phyloP scores from a whole-genome alignment of 768 basidiomycete genomes.

The Astraeus odoratus region DNA sequence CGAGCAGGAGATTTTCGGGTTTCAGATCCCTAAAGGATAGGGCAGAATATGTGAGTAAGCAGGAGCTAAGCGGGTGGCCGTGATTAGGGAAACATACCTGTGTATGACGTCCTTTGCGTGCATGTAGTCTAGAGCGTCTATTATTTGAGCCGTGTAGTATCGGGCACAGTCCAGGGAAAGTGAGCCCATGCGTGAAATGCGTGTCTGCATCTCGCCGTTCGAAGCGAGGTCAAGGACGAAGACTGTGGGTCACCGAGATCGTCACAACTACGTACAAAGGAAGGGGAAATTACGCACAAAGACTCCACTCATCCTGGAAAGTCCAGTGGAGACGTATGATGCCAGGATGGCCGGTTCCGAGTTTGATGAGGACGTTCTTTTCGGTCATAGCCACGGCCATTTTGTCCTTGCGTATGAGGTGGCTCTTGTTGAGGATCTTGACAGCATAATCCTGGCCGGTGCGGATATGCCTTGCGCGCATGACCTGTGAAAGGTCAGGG shows the following conservation, averaged over 20 bases:
- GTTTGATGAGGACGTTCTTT: constrained; percentile 65
- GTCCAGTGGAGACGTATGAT: constrained; percentile 77
- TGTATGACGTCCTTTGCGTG: constrained; percentile 88
- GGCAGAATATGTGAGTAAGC: not conserved
- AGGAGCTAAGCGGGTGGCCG: constrained; percentile 5
- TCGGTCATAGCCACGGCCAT: constrained; percentile 72
- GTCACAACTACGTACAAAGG: too few relatives aligned
- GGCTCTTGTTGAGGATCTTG: constrained; percentile 79
- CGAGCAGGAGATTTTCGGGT: constrained; percentile 88
- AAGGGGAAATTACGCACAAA: constrained; percentile 51
- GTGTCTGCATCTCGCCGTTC: constrained; percentile 72
- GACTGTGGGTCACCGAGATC: constrained; percentile 38
- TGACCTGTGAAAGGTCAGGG: constrained; percentile 38
- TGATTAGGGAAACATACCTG: constrained; percentile 37
- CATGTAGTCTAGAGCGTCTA: constrained; percentile 87
- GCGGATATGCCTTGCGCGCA: constrained; percentile 43
- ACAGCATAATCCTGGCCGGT: constrained; percentile 66
- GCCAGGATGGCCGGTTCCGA: constrained; percentile 68
- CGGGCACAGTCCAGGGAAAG: constrained; percentile 68
- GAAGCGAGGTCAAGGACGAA: constrained; percentile 72
- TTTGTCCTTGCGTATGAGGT: constrained; percentile 74
- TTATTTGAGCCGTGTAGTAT: constrained; percentile 85
- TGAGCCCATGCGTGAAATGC: constrained; percentile 77
- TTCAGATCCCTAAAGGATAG: constrained; percentile 54
- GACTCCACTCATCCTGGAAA: constrained; percentile 77